Evolutionary conservation across 139 green algal species (phyloP), one percentile per base, ranked within the genome.

Genomic region (Zygnema circumcarinatum): DNA sequence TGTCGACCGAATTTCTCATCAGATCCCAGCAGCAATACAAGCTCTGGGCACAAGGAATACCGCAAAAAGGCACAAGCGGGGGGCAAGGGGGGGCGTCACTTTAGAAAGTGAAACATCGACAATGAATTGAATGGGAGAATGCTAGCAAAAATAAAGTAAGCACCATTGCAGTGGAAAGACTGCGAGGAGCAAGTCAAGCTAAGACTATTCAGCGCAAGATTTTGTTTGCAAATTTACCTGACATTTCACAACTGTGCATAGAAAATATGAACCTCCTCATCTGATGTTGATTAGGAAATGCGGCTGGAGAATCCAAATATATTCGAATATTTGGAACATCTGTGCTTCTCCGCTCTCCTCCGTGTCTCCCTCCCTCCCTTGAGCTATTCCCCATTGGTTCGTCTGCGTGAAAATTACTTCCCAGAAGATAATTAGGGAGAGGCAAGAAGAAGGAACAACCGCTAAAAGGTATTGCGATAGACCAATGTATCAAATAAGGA

Each of bases 231-330:
- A n/a, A n/a, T n/a, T 7, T 16, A 62, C 47, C 47, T 62, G 47
- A 62, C 47, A 62, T 62, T 62, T 62, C 7, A 16, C 47, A 62
- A 16, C 47, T 62, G 16, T 62, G 16, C 38, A 52, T 52, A 84
- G 76, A 3, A 42, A 79, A 52, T 29, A 84, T 40, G 38, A 84
- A 84, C 36, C 56, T 3, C 73, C 76, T 3, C 36, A 84, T 84
- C 76, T 84, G 76, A 76, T 84, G 56, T 52, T 84, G 76, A 78
- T 78, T 78, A 3, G 69, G 47, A 62, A 62, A 62, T 25, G 47
- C 7, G 16, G 7, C 16, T 25, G 7, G 7, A 7, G 47, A 62
- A 25, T 62, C 7, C 47, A 62, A 62, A 62, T 62, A 62, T 62
- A 62, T 62, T 16, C 47, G 47, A 62, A 62, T 62, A 16, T 62